Percentiles rank a stretch among this genome's conserved stretches.
These are phyloP conservation scores for Bolboschoenus planiculmis DNA, from an alignment of 176 grass and related monocot species.

Conservation along the genomic window DNA sequence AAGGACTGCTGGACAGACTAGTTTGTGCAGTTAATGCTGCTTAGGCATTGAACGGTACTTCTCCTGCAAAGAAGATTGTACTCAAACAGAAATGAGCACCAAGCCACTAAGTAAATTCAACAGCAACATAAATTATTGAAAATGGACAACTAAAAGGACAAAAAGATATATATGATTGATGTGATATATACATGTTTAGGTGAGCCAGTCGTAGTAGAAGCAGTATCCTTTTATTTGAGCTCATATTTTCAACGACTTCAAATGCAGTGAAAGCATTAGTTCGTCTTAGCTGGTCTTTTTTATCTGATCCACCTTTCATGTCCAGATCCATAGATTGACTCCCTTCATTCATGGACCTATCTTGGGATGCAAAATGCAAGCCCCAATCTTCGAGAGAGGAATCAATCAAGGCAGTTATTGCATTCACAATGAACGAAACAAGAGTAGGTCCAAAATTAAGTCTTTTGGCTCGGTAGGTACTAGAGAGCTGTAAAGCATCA, in stretches of 20 bases:
- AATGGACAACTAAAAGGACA: neutral
- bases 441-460: conserved; percentile 19
- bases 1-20: neutral
- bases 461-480: neutral
- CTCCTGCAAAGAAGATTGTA: too few species aligned
- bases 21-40: too few species aligned
- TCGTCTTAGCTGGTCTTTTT: conserved; percentile 46
- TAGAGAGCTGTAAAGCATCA: conserved; percentile 16
- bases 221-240: conserved; percentile 64
- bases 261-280: conserved; percentile 65
- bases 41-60: too few species aligned
- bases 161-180: conserved; percentile 13
- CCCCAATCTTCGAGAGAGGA: conserved; percentile 70
- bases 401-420: conserved; percentile 44
- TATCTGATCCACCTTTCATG: conserved; percentile 36
- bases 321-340: conserved; percentile 47
- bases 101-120: too few species aligned
- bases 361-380: conserved; percentile 24
- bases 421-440: conserved; percentile 18
- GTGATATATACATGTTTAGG: conserved; percentile 70
- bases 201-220: conserved; percentile 59
- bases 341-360: conserved; percentile 24
- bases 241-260: conserved; percentile 65
- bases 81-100: too few species aligned
- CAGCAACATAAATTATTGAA: neutral